phyloP scores from a whole-genome alignment of 116 monocot genomes.

The Cymodocea nodosa region DNA sequence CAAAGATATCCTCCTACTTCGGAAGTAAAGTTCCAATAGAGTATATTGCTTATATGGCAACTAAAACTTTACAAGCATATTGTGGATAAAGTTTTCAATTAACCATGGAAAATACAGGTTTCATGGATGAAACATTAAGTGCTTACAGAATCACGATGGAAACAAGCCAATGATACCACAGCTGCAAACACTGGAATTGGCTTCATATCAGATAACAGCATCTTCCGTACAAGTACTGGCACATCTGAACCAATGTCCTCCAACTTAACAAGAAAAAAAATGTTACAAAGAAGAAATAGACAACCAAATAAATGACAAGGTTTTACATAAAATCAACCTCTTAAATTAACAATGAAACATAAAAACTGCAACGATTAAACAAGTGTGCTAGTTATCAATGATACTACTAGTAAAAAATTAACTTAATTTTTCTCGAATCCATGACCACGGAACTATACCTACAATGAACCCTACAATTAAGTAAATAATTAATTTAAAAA shows the following conservation, averaged over 20 bases:
- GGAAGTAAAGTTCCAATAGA: no score
- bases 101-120: background rate
- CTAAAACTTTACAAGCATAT: background rate
- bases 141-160: slow-evolving; percentile 56
- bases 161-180: slow-evolving; percentile 40
- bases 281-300: background rate
- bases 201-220: slow-evolving; percentile 47
- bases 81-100: no score
- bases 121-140: background rate
- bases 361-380: no score
- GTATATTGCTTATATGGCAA: background rate
- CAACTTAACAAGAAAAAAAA: slow-evolving; percentile 12
- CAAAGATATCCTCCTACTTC: no score
- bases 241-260: slow-evolving; percentile 34
- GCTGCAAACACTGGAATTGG: slow-evolving; percentile 43
- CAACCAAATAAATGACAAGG: background rate
- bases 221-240: slow-evolving; percentile 34
- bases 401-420: no score
- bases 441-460: no score
- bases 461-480: no score
- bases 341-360: no score
- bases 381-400: no score
- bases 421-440: no score
- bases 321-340: no score
- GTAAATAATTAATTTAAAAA: no score